phyloP scores from a whole-genome alignment of 805 yeast species.

The Candida methanosorbosa region DNA sequence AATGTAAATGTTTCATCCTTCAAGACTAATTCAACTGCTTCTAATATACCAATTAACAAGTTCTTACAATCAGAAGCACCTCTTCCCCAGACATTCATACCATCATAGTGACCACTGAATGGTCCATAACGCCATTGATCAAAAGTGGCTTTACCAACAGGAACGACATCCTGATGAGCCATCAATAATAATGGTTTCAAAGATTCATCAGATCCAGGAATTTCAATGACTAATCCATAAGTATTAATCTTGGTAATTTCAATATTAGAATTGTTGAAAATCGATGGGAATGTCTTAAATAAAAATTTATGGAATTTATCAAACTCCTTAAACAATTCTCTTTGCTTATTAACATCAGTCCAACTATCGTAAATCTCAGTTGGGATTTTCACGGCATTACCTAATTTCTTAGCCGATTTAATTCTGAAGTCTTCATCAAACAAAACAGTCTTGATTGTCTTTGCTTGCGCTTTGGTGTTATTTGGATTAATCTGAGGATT shows the following conservation, averaged over 20 bases:
- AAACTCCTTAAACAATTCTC: slow-evolving; percentile 32
- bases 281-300: neutral
- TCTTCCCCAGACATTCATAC: slow-evolving; percentile 61
- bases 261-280: slow-evolving; percentile 13
- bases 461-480: slow-evolving; percentile 3
- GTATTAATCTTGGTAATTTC: slow-evolving; percentile 49
- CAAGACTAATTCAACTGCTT: slow-evolving; percentile 52
- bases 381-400: slow-evolving; percentile 43
- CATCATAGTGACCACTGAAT: slow-evolving; percentile 59
- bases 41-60: slow-evolving; percentile 54
- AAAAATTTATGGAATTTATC: slow-evolving; percentile 13
- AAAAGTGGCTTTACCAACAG: slow-evolving; percentile 51
- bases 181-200: slow-evolving; percentile 61
- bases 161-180: slow-evolving; percentile 81
- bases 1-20: slow-evolving; percentile 41
- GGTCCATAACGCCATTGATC: slow-evolving; percentile 62
- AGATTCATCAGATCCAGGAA: slow-evolving; percentile 42
- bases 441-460: slow-evolving; percentile 19
- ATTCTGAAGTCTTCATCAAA: slow-evolving; percentile 23
- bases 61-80: slow-evolving; percentile 75
- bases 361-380: slow-evolving; percentile 31
- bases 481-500: slow-evolving; percentile 13
- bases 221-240: slow-evolving; percentile 54
- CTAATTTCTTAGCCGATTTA: slow-evolving; percentile 31
- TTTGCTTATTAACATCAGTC: slow-evolving; percentile 30